Base-by-base conservation (phyloP, 345 rosid species). In the Linum trigynum region DNA sequence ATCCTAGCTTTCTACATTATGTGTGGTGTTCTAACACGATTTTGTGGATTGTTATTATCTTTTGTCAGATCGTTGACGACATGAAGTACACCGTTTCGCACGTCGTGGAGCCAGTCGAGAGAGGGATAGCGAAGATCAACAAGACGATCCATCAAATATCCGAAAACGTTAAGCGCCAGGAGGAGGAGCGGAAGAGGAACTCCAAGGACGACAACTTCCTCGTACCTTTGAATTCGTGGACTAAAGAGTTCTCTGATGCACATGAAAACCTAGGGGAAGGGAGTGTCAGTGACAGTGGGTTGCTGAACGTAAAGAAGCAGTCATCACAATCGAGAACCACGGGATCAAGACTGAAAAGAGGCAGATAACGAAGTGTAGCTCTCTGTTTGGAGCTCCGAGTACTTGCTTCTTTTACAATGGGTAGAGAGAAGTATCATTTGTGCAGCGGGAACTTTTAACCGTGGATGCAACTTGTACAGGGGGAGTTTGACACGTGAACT, bases 41-140 rank as follows among this genome's bases (percentile, higher is more conserved):
- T 69, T 51, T 43, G 50, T 74, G 45, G 69, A 43, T 43, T 62
- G 3, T 38, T 35, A 2, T 74, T 0, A 55, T n/a, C 64, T 32
- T 53, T 48, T 68, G 61, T 56, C 79, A 92, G 98, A 94, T 94
- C 71, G 97, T 78, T 56, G 99, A 90, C 70, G 99, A 94, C 81
- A 90, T 94, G 99, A 94, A 88, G 82, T 94, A 86, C 73, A 94
- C 99, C 16, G 96, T 94, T 5, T 94, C 97, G 0, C 99, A 94
- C 17, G 96, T 94, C 61, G 99, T 94, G 48, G 96, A 94, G 70
- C 99, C 99, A 8, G 99, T 90, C 6, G 97, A 94, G 72, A 88
- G 97, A 76, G 99, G 99, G 63, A 79, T 94, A 66, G 92, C 97
- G 23, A 88, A 81, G 76, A 85, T 94, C 62, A 94, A 94, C 61